Evolutionary conservation across 352 stramenopile genomes (phyloP).

Genomic region (Pythium phragmiticola): DNA sequence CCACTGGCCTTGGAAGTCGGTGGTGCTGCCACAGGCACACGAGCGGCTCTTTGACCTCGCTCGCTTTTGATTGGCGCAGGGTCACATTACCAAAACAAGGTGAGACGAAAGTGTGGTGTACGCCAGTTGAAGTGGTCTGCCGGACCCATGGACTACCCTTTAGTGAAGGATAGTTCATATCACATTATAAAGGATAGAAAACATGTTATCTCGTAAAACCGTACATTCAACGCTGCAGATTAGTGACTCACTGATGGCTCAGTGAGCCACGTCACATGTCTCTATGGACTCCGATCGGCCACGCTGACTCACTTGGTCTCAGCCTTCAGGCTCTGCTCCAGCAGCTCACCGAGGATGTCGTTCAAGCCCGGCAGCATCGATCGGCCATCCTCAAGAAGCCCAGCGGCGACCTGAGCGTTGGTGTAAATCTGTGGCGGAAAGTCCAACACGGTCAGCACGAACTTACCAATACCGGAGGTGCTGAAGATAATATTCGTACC

Average conservation of each 20-base stretch:
- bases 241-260: no score
- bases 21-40: conserved; percentile 3
- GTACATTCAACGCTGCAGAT: background rate
- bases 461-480: background rate
- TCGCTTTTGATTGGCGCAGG: conserved; percentile 19
- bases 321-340: conserved; percentile 62
- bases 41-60: conserved; percentile 12
- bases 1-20: background rate
- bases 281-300: background rate
- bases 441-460: background rate
- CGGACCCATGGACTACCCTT: background rate
- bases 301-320: conserved; percentile 3
- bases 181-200: background rate
- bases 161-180: conserved; percentile 4
- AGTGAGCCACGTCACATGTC: background rate
- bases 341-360: conserved; percentile 90
- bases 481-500: conserved; percentile 31
- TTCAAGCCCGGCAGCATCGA: conserved; percentile 97
- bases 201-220: background rate
- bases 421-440: conserved; percentile 91
- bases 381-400: conserved; percentile 96
- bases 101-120: conserved; percentile 5
- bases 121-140: conserved; percentile 12
- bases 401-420: conserved; percentile 97
- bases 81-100: conserved; percentile 24